Conservation (phyloP, 2,329 filamentous ascomycete species). For the Pseudogymnoascus sp. region DNA sequence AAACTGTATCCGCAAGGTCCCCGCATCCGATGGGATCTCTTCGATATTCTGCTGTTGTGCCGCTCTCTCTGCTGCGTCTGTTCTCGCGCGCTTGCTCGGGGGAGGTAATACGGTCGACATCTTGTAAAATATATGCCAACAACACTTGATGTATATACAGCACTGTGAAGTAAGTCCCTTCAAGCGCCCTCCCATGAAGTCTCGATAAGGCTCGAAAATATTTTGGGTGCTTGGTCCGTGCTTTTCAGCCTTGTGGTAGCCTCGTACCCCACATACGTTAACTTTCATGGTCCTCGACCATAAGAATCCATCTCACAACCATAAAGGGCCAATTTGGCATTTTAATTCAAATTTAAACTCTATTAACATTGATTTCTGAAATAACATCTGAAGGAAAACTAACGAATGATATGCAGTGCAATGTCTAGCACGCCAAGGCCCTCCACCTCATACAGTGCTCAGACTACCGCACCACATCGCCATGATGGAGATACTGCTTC, state of each 20-base stretch:
- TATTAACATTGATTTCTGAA: neutral
- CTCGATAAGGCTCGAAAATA: conserved; percentile 15
- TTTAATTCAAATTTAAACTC: neutral
- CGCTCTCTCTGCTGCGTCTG: conserved; percentile 62
- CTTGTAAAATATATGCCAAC: conserved; percentile 11
- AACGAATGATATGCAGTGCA: neutral
- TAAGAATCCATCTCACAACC: neutral
- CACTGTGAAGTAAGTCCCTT: conserved; percentile 1
- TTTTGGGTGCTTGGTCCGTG: conserved; percentile 9
- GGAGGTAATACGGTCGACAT: conserved; percentile 83
- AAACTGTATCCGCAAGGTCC: conserved; percentile 80
- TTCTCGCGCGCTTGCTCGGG: conserved; percentile 78
- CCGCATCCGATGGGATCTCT: conserved; percentile 57
- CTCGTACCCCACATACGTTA: conserved; percentile 9
- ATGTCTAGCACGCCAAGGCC: conserved; percentile 10
- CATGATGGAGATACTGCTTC: conserved; percentile 24
- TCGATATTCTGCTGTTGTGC: conserved; percentile 68
- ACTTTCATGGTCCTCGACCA: neutral
- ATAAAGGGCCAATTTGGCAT: neutral
- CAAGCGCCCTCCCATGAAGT: conserved; percentile 11
- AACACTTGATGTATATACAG: neutral
- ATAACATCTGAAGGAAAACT: neutral
- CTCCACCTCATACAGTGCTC: conserved; percentile 19
- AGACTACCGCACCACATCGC: conserved; percentile 16
- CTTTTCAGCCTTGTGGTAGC: conserved; percentile 23